phyloP scores from a whole-genome alignment of 805 yeast species.

The Candida sonorensis region DNA sequence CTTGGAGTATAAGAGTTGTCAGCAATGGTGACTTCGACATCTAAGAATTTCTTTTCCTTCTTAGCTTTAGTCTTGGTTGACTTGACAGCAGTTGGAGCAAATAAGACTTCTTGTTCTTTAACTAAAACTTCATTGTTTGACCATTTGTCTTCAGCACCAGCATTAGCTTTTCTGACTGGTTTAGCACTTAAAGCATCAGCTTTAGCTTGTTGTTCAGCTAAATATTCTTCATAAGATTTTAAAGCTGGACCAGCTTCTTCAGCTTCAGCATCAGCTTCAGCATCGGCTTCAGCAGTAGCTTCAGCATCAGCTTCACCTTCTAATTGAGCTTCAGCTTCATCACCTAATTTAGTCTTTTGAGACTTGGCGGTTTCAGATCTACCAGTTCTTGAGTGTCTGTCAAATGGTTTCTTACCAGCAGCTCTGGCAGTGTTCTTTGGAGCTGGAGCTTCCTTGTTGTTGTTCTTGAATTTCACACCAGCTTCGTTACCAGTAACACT shows the following conservation, averaged over 20 bases:
- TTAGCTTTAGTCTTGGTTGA: slow-evolving; percentile 61
- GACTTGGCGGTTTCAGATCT: slow-evolving; percentile 82
- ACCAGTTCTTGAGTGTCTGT: slow-evolving; percentile 83
- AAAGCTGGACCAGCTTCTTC: slow-evolving; percentile 23
- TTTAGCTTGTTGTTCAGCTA: slow-evolving; percentile 50
- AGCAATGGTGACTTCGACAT: slow-evolving; percentile 65
- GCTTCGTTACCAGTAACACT: slow-evolving; percentile 85
- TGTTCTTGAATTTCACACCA: slow-evolving; percentile 65
- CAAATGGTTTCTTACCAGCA: slow-evolving; percentile 50
- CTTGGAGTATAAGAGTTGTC: slow-evolving; percentile 42
- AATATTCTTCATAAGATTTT: slow-evolving; percentile 82
- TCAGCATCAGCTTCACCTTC: slow-evolving; percentile 57
- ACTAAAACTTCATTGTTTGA: slow-evolving; percentile 52
- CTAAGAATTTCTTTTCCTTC: slow-evolving; percentile 77
- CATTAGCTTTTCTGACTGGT: slow-evolving; percentile 45
- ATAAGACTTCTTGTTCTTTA: slow-evolving; percentile 56
- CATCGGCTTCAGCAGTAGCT: slow-evolving; percentile 32
- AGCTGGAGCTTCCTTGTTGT: slow-evolving; percentile 59
- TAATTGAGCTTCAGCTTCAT: slow-evolving; percentile 46
- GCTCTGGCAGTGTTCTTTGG: slow-evolving; percentile 41
- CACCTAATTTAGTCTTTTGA: slow-evolving; percentile 85
- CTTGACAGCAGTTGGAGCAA: slow-evolving; percentile 59
- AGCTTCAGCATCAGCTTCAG: slow-evolving; percentile 38
- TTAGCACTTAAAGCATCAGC: slow-evolving; percentile 22
- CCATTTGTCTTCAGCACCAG: slow-evolving; percentile 49